Evolutionary conservation across 1,139 yeast genomes (phyloP).

Genomic region (Lodderomyces orthopsilosis): DNA sequence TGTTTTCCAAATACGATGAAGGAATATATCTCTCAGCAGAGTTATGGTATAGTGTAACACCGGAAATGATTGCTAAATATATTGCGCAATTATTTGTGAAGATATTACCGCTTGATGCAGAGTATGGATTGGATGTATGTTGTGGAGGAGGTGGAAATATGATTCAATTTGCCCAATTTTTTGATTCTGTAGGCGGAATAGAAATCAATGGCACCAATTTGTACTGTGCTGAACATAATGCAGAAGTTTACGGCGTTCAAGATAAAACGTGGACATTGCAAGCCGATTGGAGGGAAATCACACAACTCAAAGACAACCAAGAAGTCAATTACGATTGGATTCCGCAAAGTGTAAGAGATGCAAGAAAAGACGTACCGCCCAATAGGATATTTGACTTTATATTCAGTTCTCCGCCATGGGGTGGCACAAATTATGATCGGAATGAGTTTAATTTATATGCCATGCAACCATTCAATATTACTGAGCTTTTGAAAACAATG

Average conservation of each 20-base stretch:
- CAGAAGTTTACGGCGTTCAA: constrained; percentile 62
- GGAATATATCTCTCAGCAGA: constrained; percentile 74
- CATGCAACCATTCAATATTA: constrained; percentile 51
- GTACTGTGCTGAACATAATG: constrained; percentile 67
- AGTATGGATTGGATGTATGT: constrained; percentile 63
- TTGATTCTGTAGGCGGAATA: constrained; percentile 59
- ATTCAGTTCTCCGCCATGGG: constrained; percentile 96
- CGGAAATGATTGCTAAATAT: constrained; percentile 69
- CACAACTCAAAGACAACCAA: constrained; percentile 17
- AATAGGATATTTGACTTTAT: constrained; percentile 54
- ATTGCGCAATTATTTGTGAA: constrained; percentile 53
- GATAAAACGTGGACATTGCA: constrained; percentile 45
- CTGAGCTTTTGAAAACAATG: constrained; percentile 43
- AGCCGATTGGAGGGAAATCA: constrained; percentile 57
- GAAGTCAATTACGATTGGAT: constrained; percentile 11
- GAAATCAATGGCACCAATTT: constrained; percentile 64
- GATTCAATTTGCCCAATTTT: constrained; percentile 70
- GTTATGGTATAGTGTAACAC: constrained; percentile 90
- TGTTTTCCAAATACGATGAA: constrained; percentile 62
- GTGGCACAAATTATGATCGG: constrained; percentile 70
- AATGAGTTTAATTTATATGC: constrained; percentile 43
- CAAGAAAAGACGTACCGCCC: constrained; percentile 10
- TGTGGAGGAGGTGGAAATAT: constrained; percentile 97
- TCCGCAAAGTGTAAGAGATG: constrained; percentile 11
- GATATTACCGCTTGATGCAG: constrained; percentile 45